A percentile compares a stretch with the other conserved stretches of the same genome.
Conservation (phyloP, 2,329 filamentous ascomycete species). For the Trichoderma atrobrunneum region DNA sequence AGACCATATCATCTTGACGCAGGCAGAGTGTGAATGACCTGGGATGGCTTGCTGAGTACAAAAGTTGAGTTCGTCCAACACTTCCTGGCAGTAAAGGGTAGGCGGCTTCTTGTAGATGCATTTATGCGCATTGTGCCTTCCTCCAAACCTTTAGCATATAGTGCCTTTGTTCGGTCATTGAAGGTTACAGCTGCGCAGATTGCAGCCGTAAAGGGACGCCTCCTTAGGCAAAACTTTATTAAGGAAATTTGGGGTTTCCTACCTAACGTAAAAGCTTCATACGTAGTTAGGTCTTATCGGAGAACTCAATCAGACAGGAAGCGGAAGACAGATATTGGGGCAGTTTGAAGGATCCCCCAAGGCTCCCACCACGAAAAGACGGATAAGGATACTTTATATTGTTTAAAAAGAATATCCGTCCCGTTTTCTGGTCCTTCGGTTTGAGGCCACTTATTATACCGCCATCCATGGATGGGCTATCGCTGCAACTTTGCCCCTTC, state of each 20-base stretch:
- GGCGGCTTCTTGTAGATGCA: neutral
- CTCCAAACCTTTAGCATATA: neutral
- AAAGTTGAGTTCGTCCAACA: neutral
- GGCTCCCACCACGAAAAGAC: neutral
- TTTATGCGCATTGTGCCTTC: neutral
- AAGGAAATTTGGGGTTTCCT: neutral
- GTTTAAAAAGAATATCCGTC: too few relatives aligned
- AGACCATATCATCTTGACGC: conserved; percentile 9
- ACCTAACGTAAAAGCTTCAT: neutral
- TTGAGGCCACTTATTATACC: too few relatives aligned
- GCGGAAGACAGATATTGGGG: neutral
- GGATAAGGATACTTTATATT: too few relatives aligned
- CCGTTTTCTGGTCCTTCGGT: too few relatives aligned
- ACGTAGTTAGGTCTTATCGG: neutral
- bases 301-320: neutral
- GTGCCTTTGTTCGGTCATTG: neutral
- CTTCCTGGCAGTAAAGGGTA: neutral
- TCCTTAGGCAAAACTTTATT: neutral
- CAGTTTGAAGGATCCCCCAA: neutral
- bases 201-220: neutral
- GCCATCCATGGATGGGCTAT: too few relatives aligned
- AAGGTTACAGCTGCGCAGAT: neutral
- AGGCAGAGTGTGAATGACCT: neutral
- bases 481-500: too few relatives aligned
- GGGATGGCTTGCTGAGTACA: neutral